phyloP scores from a whole-genome alignment of 106 monocot species.

The Apostasia shenzhenica region DNA sequence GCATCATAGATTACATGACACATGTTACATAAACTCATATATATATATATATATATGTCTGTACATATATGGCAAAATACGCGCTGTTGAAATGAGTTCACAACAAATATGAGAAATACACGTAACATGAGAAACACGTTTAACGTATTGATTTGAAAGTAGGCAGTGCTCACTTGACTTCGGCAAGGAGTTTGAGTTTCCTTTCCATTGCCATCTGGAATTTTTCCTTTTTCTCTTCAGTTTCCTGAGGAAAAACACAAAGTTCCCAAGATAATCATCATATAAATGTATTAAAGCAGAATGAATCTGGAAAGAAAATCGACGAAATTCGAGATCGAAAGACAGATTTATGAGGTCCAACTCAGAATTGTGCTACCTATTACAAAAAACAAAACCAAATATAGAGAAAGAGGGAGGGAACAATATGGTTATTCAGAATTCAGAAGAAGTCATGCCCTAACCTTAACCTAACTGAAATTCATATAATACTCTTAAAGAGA shows the following conservation, averaged over 20 bases:
- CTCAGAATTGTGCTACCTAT: not conserved
- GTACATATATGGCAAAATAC: not conserved
- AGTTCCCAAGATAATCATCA: slow-evolving; percentile 3
- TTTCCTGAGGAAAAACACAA: slow-evolving; percentile 27
- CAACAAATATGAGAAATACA: no score
- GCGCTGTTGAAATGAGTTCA: no score
- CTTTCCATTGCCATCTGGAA: slow-evolving; percentile 28
- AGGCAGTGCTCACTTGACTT: slow-evolving; percentile 36
- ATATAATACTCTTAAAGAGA: no score
- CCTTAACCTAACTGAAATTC: no score
- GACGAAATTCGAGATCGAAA: no score
- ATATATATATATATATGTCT: not conserved
- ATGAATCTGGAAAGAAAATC: not conserved
- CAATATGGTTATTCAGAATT: no score
- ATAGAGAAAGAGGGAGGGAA: not conserved
- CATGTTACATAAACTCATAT: not conserved
- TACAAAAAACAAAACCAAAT: not conserved
- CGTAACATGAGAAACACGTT: no score
- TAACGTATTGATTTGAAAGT: not conserved
- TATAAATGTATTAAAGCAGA: not conserved
- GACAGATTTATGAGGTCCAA: no score
- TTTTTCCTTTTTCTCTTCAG: slow-evolving; percentile 33
- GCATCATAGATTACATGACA: not conserved
- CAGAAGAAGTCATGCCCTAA: no score
- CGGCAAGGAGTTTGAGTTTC: slow-evolving; percentile 27